Conservation (phyloP, 2,329 filamentous ascomycete species). For the Sclerotinia nivalis region DNA sequence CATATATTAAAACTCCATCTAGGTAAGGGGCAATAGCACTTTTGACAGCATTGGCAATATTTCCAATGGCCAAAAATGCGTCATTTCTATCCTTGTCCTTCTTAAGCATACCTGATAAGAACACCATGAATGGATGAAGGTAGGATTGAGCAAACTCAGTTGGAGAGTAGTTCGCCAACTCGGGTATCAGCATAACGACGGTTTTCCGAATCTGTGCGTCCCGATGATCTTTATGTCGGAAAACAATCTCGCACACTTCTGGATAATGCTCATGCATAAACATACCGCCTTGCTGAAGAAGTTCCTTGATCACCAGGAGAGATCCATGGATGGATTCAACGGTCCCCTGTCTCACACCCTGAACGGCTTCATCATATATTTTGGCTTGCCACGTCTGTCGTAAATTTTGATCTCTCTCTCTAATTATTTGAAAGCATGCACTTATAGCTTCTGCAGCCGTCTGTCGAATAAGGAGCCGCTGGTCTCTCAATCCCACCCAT, state of each 20-base stretch:
- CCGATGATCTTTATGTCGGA: conserved; percentile 88
- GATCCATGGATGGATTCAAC: conserved; percentile 94
- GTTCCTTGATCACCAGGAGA: conserved; percentile 85
- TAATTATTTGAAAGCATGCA: conserved; percentile 93
- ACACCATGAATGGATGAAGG: conserved; percentile 95
- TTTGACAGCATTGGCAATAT: conserved; percentile 93
- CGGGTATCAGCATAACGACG: conserved; percentile 86
- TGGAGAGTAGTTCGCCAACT: conserved; percentile 89
- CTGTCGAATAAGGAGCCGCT: conserved; percentile 85
- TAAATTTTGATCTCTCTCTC: conserved; percentile 85
- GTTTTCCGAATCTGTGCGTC: conserved; percentile 86
- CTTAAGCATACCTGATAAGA: conserved; percentile 89
- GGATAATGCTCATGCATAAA: conserved; percentile 97
- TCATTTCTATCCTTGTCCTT: conserved; percentile 93
- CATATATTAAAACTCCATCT: conserved; percentile 89
- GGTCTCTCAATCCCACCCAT: conserved; percentile 90
- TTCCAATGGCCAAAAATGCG: conserved; percentile 92
- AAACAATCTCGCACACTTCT: conserved; percentile 88
- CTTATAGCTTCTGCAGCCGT: conserved; percentile 92
- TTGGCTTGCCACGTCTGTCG: conserved; percentile 86
- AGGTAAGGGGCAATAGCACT: conserved; percentile 94
- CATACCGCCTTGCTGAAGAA: conserved; percentile 94
- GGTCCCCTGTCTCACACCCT: conserved; percentile 76
- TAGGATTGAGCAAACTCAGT: conserved; percentile 85
- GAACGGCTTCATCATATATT: conserved; percentile 82